Percentiles rank a stretch among this genome's conserved stretches.
These are phyloP conservation scores for Nakaseomyces delphensis DNA, from an alignment of 1,139 yeast species.

Conservation along the genomic window DNA sequence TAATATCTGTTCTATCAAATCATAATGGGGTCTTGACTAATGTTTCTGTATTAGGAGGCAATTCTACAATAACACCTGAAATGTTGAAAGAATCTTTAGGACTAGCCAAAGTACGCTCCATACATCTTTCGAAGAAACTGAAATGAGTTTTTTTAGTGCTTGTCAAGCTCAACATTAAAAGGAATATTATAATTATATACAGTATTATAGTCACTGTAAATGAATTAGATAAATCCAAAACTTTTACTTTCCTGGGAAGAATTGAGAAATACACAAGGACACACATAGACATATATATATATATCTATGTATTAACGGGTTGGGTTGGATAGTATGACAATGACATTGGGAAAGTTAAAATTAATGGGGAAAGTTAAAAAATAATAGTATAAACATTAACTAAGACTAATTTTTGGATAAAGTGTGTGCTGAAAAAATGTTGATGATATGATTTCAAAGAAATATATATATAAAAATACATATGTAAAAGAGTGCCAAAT, in stretches of 20 bases:
- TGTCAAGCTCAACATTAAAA: too few relatives aligned
- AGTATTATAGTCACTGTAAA: too few relatives aligned
- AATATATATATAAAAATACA: neutral
- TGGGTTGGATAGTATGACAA: too few relatives aligned
- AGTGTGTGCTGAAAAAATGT: neutral
- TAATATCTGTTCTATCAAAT: constrained; percentile 29
- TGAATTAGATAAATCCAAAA: too few relatives aligned
- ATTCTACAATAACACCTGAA: constrained; percentile 40
- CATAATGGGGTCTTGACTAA: constrained; percentile 31
- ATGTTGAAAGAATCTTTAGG: constrained; percentile 40
- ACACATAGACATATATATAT: too few relatives aligned
- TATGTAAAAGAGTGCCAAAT: too few relatives aligned
- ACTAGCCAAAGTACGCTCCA: constrained; percentile 38
- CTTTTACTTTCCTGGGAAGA: too few relatives aligned
- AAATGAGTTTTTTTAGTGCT: too few relatives aligned
- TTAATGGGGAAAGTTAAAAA: neutral
- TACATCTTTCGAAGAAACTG: constrained; percentile 23
- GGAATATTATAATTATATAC: too few relatives aligned
- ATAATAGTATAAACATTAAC: neutral
- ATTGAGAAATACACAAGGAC: too few relatives aligned
- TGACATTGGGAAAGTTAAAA: too few relatives aligned
- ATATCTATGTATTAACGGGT: neutral
- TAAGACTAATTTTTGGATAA: neutral
- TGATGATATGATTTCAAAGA: neutral
- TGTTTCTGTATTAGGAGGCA: constrained; percentile 38